Base-by-base conservation (phyloP, 371 early-diverging fungal genomes). In the Haplosporangium sp. region DNA sequence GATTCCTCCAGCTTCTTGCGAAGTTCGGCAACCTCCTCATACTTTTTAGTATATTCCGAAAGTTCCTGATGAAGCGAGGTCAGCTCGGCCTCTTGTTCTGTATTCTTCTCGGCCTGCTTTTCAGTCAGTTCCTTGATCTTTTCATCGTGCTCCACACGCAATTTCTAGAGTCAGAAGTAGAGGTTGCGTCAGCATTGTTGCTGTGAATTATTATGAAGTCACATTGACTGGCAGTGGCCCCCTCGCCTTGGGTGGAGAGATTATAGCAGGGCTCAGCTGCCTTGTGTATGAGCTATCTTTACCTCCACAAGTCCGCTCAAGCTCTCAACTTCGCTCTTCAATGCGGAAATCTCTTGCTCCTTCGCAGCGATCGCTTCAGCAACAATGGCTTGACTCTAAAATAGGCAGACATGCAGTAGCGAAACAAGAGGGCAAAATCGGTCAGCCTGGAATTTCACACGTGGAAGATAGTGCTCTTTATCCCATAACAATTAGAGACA, bases 291-390 rank as follows among this genome's bases (percentile, higher is more conserved):
- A 47, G 20, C 40, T 54, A 43, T 55, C 38, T 45, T 14, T 29
- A 79, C 80, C 69, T 79, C 69, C 38, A 79, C 69, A 66, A 79
- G 72, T 54, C 69, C 66, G 65, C 60, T 79, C 36, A 79, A 55
- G 65, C 73, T 79, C 59, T 72, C 73, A 37, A 79, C 54, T 55
- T 79, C 80, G 36, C 52, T 51, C 63, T 73, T 79, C 62, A 79
- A 52, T 3, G 69, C 47, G 13, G 61, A 38, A 38, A 79, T 72
- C 62, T 79, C 80, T 18, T 68, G 68, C 47, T 79, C 73, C 59
- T 79, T 79, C 56, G 69, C 62, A 37, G 72, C 73, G 20, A 79
- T 62, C 7, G 73, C 80, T 48, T 79, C 80, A 20, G 71, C 67
- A 42, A 70, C 77, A 40, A 70, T 46, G 23, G 77, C 64, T 21